Evolutionary conservation across 176 grass and related monocot genomes (phyloP).

Genomic region (Triticum dicoccoides): DNA sequence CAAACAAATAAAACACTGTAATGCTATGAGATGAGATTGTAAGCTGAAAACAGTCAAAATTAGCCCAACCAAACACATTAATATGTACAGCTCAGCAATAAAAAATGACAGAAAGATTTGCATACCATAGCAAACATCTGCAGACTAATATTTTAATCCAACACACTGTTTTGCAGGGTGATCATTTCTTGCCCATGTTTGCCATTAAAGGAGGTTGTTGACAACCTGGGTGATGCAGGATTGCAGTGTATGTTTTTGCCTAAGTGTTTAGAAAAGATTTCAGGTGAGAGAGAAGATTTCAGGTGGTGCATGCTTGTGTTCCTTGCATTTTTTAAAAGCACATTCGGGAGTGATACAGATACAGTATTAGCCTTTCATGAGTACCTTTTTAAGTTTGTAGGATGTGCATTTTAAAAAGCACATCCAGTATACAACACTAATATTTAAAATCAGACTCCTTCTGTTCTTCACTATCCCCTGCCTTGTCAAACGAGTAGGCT

Average conservation of each 20-base stretch:
- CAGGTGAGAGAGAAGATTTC: too few relatives aligned
- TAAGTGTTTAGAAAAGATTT: too few relatives aligned
- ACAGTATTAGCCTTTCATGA: background rate
- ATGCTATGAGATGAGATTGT: background rate
- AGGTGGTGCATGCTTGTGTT: too few relatives aligned
- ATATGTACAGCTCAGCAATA: background rate
- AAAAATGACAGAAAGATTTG: background rate
- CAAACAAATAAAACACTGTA: background rate
- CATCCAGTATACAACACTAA: background rate
- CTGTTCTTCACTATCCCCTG: conserved; percentile 3
- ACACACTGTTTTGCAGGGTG: background rate
- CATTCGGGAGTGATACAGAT: background rate
- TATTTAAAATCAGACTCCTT: background rate
- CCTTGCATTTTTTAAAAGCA: too few relatives aligned
- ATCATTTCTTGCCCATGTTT: background rate
- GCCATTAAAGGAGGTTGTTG: background rate
- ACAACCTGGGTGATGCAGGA: background rate
- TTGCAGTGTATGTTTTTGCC: background rate
- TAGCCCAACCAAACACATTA: background rate
- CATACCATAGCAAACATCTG: background rate
- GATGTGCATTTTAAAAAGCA: background rate
- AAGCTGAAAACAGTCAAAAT: background rate
- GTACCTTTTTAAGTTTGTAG: background rate
- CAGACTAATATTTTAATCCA: background rate
- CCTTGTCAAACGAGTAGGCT: conserved; percentile 25